phyloP scores from a whole-genome alignment of 495 filamentous ascomycete species.

The Penicillium dipodomyicola region DNA sequence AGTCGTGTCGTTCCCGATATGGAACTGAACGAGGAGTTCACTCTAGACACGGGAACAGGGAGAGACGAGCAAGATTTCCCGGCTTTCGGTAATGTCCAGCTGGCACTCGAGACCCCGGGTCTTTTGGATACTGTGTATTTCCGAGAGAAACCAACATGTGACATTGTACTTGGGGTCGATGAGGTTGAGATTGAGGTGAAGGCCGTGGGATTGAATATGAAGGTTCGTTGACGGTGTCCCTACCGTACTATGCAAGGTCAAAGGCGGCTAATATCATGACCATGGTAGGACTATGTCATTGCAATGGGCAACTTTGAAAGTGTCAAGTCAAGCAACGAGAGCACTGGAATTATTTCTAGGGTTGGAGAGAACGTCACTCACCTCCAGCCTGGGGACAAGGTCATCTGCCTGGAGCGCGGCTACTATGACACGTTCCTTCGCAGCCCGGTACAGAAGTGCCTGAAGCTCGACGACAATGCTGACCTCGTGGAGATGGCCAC shows the following conservation, averaged over 20 bases:
- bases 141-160: neutral
- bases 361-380: neutral
- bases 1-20: neutral
- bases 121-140: constrained; percentile 4
- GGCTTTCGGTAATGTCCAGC: neutral
- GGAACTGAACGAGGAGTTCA: constrained; percentile 1
- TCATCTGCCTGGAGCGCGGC: neutral
- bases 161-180: neutral
- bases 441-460: neutral
- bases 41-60: neutral
- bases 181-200: constrained; percentile 17
- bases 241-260: too few relatives aligned
- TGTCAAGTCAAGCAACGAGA: constrained; percentile 1
- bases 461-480: neutral
- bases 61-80: neutral
- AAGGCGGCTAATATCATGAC: too few relatives aligned
- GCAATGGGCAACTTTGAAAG: constrained; percentile 3
- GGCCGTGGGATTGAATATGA: constrained; percentile 15
- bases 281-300: constrained; percentile 2
- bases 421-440: constrained; percentile 2
- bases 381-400: neutral
- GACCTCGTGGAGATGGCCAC: neutral
- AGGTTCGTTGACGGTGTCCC: neutral
- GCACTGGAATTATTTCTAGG: neutral
- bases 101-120: neutral